Percentiles rank a stretch among this genome's conserved stretches.
These are phyloP conservation scores for Aspergillus hiratsukae DNA, from an alignment of 2,329 filamentous ascomycete species.

Conservation along the genomic window DNA sequence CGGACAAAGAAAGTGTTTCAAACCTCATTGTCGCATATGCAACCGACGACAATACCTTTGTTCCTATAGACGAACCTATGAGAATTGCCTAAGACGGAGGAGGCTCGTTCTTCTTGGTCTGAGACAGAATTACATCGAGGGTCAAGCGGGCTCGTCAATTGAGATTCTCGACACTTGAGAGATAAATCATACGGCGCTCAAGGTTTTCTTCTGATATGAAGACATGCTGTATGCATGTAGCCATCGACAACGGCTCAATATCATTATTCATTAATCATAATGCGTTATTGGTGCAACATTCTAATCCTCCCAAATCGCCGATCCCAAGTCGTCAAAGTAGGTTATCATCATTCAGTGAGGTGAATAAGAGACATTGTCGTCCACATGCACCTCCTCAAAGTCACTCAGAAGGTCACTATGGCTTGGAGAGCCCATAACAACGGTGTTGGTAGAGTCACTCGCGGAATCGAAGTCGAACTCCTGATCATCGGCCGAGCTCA, in stretches of 20 bases:
- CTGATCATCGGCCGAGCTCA: conserved; percentile 8
- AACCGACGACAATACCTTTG: neutral
- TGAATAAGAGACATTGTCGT: conserved; percentile 3
- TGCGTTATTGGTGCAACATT: neutral
- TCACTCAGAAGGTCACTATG: conserved; percentile 10
- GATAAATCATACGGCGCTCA: neutral
- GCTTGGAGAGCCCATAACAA: conserved; percentile 10
- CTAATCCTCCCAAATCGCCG: neutral
- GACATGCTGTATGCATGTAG: neutral
- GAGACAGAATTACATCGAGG: neutral
- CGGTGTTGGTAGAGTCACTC: conserved; percentile 20
- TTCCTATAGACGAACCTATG: neutral
- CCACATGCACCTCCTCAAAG: conserved; percentile 9
- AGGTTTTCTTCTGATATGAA: neutral
- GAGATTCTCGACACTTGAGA: neutral
- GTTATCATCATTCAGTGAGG: neutral
- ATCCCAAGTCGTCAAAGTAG: neutral
- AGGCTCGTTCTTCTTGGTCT: neutral
- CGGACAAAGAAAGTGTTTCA: neutral
- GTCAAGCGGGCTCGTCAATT: neutral
- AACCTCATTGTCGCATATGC: neutral
- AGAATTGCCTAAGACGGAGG: neutral
- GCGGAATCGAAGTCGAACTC: conserved; percentile 12
- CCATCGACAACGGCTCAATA: neutral
- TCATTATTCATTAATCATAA: neutral